Evolutionary conservation across 2,329 filamentous ascomycete genomes (phyloP).

Genomic region (Ophiocordyceps robertsii): DNA sequence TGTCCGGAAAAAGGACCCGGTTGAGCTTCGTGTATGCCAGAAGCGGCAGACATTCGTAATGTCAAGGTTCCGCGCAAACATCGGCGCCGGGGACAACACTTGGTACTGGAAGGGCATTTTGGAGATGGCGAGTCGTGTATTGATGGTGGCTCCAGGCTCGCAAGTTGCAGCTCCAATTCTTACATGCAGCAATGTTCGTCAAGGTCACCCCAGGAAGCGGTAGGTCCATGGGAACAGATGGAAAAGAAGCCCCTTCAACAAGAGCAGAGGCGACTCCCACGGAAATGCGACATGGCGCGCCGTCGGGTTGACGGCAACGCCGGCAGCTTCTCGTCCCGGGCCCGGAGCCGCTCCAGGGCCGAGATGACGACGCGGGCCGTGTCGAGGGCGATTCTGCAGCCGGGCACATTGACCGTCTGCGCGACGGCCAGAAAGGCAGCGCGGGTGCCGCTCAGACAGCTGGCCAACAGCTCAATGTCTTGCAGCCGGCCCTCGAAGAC

Average conservation of each 20-base stretch:
- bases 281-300: background rate
- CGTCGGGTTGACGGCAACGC: background rate
- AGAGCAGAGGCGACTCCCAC: background rate
- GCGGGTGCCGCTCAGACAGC: background rate
- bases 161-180: no score
- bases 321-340: background rate
- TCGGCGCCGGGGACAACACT: no score
- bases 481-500: background rate
- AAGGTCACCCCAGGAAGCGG: background rate
- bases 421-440: background rate
- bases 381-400: background rate
- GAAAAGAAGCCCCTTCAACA: background rate
- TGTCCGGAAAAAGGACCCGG: no score
- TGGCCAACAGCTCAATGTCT: background rate
- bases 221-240: background rate
- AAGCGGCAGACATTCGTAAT: no score
- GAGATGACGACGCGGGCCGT: background rate
- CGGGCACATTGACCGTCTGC: background rate
- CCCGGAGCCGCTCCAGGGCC: background rate
- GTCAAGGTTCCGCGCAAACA: no score
- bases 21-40: no score
- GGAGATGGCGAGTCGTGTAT: no score
- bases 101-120: no score
- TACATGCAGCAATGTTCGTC: no score
- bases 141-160: no score